phyloP scores from a whole-genome alignment of 116 monocot genomes.

The Iris pallida region DNA sequence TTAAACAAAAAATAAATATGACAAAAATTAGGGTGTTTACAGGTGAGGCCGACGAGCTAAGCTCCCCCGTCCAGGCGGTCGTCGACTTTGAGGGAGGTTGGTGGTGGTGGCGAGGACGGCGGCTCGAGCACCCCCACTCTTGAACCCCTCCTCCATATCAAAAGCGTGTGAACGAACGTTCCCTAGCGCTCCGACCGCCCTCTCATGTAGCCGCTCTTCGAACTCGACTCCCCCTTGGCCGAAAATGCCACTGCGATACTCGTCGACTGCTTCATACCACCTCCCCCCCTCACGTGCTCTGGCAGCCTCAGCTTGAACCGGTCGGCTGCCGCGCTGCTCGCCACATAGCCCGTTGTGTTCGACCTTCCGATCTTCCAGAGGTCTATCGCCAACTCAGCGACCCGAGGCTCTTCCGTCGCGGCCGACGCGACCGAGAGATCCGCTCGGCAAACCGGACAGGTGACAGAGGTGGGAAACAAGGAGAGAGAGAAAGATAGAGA shows the following conservation, averaged over 20 bases:
- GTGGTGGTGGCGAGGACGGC: no score
- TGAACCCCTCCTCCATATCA: no score
- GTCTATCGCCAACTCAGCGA: neutral
- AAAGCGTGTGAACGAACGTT: no score
- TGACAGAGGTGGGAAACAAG: no score
- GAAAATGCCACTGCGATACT: conserved; percentile 10
- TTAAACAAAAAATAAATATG: no score
- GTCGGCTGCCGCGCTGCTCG: neutral
- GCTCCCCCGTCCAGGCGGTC: no score
- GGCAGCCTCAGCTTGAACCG: conserved; percentile 20
- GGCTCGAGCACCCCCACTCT: no score
- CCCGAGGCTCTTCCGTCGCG: conserved; percentile 3
- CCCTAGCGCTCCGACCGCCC: neutral
- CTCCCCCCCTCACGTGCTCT: conserved; percentile 17
- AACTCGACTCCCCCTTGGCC: neutral
- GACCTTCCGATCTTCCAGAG: neutral
- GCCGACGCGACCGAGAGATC: neutral
- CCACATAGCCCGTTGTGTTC: neutral
- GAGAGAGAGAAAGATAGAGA: no score
- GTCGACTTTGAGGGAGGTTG: no score
- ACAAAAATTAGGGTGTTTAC: no score
- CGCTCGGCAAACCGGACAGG: conserved; percentile 4
- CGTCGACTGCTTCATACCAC: conserved; percentile 7
- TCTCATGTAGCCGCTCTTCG: neutral
- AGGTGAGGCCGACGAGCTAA: no score